phyloP scores from a whole-genome alignment of 495 filamentous ascomycete species.

The Aspergillus cavernicola region DNA sequence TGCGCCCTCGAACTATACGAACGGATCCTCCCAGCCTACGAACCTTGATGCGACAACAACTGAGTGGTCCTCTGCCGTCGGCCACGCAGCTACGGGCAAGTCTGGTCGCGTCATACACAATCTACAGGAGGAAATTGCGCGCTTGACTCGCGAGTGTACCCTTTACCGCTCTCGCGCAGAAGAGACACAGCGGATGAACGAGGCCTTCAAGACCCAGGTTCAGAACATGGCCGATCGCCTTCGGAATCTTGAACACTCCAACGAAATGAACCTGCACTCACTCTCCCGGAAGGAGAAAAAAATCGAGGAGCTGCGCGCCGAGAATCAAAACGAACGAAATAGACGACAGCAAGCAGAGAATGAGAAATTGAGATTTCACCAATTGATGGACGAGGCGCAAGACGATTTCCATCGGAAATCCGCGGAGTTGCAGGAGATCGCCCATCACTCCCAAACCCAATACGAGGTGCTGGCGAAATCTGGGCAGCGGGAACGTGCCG shows the following conservation, averaged over 20 bases:
- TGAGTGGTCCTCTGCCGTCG: slow-evolving; percentile 73
- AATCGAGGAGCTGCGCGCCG: slow-evolving; percentile 65
- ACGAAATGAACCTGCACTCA: slow-evolving; percentile 70
- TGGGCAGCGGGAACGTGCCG: slow-evolving; percentile 51
- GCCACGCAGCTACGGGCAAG: slow-evolving; percentile 78
- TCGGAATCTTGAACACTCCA: slow-evolving; percentile 63
- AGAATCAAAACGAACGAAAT: slow-evolving; percentile 63
- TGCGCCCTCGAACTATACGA: slow-evolving; percentile 16
- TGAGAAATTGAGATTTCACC: slow-evolving; percentile 58
- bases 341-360: slow-evolving; percentile 61
- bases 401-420: slow-evolving; percentile 55
- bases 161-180: slow-evolving; percentile 69
- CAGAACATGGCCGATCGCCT: slow-evolving; percentile 55
- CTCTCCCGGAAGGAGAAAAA: slow-evolving; percentile 76
- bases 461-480: slow-evolving; percentile 69
- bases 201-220: slow-evolving; percentile 69
- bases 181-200: slow-evolving; percentile 68
- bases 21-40: slow-evolving; percentile 23
- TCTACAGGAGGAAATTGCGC: slow-evolving; percentile 84
- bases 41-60: slow-evolving; percentile 30
- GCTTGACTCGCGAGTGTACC: slow-evolving; percentile 73
- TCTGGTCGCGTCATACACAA: slow-evolving; percentile 91
- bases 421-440: slow-evolving; percentile 57
- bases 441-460: slow-evolving; percentile 50
- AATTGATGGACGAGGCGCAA: slow-evolving; percentile 54